These are phyloP conservation scores for Oryza meridionalis DNA, from an alignment of 176 grass and related monocot genomes.

Conservation along the genomic window DNA sequence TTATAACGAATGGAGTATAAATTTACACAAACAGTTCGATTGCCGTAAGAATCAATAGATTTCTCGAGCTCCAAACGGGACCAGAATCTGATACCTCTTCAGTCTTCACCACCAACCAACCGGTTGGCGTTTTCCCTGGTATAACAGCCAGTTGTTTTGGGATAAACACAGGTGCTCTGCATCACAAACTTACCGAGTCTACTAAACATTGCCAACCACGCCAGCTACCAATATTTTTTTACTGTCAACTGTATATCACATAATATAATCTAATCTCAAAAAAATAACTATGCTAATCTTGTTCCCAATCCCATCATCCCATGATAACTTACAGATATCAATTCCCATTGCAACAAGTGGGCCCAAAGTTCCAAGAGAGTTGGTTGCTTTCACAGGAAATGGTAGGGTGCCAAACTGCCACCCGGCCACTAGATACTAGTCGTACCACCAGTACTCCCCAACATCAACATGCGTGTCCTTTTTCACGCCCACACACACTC, in stretches of 20 bases:
- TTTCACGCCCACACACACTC: neutral
- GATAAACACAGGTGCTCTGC: neutral
- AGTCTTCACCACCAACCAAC: neutral
- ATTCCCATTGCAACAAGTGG: conserved; percentile 27
- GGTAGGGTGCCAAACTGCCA: neutral
- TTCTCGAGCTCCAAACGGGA: neutral
- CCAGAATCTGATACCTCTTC: neutral
- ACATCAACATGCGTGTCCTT: neutral
- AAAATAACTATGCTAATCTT: neutral
- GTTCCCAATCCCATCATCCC: neutral
- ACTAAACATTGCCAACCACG: neutral
- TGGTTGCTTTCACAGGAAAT: conserved; percentile 40
- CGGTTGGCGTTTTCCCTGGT: neutral
- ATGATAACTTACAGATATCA: neutral
- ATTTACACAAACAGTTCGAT: neutral
- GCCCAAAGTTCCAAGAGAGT: conserved; percentile 25
- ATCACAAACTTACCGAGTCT: no score
- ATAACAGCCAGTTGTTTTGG: neutral
- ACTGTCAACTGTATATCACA: neutral
- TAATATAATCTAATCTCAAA: neutral
- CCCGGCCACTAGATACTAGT: neutral
- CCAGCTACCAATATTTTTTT: no score
- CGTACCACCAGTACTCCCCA: neutral
- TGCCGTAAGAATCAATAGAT: neutral
- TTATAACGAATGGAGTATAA: no score